Conservation (phyloP, 768 basidiomycete species). For the Lactifluus piperatus region DNA sequence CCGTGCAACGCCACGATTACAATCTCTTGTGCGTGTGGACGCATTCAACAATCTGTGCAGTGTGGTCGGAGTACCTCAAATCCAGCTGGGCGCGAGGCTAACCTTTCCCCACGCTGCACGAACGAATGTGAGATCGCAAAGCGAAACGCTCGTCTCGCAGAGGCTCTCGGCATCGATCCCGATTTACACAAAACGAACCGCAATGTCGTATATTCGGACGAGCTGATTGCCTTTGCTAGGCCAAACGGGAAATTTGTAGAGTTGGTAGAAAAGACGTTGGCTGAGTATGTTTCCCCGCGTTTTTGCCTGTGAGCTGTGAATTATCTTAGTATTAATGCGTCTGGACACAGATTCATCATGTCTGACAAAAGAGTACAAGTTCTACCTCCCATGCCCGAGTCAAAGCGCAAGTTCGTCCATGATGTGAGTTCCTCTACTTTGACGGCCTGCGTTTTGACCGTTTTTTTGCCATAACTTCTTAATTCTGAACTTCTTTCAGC, state of each 20-base stretch:
- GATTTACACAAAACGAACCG: constrained; percentile 34
- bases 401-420: constrained; percentile 77
- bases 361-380: constrained; percentile 63
- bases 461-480: constrained; percentile 1
- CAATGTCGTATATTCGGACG: constrained; percentile 48
- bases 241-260: constrained; percentile 57
- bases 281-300: constrained; percentile 45
- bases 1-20: constrained; percentile 64
- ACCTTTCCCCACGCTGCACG: constrained; percentile 57
- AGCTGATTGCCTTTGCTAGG: constrained; percentile 52
- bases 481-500: constrained; percentile 30
- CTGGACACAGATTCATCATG: constrained; percentile 45
- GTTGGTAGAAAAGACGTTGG: constrained; percentile 73
- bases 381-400: constrained; percentile 72
- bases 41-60: constrained; percentile 60
- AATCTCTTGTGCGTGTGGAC: constrained; percentile 75
- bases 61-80: constrained; percentile 57
- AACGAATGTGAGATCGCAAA: constrained; percentile 79
- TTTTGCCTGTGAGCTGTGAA: background rate
- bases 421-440: constrained; percentile 40
- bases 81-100: constrained; percentile 34
- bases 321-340: background rate
- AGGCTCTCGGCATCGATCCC: constrained; percentile 78
- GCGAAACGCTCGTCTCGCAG: constrained; percentile 81
- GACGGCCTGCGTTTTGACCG: background rate